phyloP scores from a whole-genome alignment of 202 grass and related monocot species.

The Bolboschoenoplectus hybrid region DNA sequence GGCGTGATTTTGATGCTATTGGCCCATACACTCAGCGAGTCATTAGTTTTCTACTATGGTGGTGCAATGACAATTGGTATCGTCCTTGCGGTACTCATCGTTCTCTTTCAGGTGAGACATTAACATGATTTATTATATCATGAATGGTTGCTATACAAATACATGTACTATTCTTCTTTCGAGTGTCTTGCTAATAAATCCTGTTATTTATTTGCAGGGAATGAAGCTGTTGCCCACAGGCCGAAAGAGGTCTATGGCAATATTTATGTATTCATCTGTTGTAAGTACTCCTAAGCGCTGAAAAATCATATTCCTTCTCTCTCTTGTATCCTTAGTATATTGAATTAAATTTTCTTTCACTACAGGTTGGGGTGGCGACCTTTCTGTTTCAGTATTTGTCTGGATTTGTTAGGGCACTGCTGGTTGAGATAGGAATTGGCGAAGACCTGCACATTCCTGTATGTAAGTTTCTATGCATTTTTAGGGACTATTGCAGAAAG shows the following conservation, averaged over 20 bases:
- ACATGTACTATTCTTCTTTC: constrained; percentile 22
- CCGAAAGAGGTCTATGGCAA: constrained; percentile 80
- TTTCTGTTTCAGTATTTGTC: constrained; percentile 80
- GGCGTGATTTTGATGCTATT: constrained; percentile 67
- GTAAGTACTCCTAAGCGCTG: constrained; percentile 59
- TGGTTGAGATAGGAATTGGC: constrained; percentile 85
- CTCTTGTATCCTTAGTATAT: neutral
- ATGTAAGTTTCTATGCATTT: constrained; percentile 81
- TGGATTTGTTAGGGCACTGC: constrained; percentile 56
- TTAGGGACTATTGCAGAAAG: constrained; percentile 5
- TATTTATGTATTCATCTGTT: constrained; percentile 78
- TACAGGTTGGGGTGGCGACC: constrained; percentile 67
- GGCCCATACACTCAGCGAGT: constrained; percentile 65
- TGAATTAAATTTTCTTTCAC: constrained; percentile 41
- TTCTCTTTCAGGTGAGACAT: constrained; percentile 84
- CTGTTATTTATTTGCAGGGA: constrained; percentile 57
- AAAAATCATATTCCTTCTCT: constrained; percentile 30
- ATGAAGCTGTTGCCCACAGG: constrained; percentile 93
- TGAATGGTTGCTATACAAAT: neutral
- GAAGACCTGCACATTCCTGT: constrained; percentile 99
- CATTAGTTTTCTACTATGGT: constrained; percentile 96
- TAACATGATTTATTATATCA: constrained; percentile 31
- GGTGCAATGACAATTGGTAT: constrained; percentile 90
- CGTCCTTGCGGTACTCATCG: constrained; percentile 71
- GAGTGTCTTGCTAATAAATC: constrained; percentile 5